A percentile compares a stretch with the other conserved stretches of the same genome.
Evolutionary conservation across 2,329 filamentous ascomycete genomes (phyloP).

Genomic region (Aspergillus phoenicis): DNA sequence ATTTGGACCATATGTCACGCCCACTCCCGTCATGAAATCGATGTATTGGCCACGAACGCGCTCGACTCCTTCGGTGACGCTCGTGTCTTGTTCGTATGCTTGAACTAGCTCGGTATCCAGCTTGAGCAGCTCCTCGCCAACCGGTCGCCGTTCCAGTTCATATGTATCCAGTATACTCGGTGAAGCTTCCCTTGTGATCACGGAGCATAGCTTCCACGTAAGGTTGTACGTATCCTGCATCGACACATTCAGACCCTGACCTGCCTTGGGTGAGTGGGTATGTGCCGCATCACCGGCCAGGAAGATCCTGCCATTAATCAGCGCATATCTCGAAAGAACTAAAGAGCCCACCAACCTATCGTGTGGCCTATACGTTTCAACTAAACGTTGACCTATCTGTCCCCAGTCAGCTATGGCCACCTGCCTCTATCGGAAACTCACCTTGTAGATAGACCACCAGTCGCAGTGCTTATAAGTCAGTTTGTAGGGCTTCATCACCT

Average conservation of each 20-base stretch:
- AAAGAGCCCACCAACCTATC: background rate
- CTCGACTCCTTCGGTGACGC: background rate
- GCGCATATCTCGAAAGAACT: background rate
- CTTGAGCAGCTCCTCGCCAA: slow-evolving; percentile 68
- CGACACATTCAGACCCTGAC: slow-evolving; percentile 1
- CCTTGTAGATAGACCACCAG: slow-evolving; percentile 23
- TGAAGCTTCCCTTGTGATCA: slow-evolving; percentile 45
- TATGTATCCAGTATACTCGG: slow-evolving; percentile 55
- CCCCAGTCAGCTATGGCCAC: background rate
- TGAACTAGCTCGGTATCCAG: slow-evolving; percentile 50
- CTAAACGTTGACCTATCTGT: background rate
- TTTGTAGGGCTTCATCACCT: slow-evolving; percentile 16
- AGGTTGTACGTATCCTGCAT: slow-evolving; percentile 8
- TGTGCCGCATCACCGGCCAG: slow-evolving; percentile 2
- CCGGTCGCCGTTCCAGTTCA: slow-evolving; percentile 56
- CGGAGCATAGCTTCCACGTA: slow-evolving; percentile 35
- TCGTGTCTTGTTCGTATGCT: slow-evolving; percentile 3
- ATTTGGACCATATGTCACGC: slow-evolving; percentile 12
- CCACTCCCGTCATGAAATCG: slow-evolving; percentile 13
- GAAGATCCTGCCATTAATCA: background rate
- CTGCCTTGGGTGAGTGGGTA: slow-evolving; percentile 1
- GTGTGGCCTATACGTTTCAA: background rate
- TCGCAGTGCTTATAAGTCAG: slow-evolving; percentile 20
- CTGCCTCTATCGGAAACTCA: background rate
- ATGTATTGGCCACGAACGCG: background rate